Base-by-base conservation (phyloP, 257 asterid species). In the Gynochthodes officinalis region DNA sequence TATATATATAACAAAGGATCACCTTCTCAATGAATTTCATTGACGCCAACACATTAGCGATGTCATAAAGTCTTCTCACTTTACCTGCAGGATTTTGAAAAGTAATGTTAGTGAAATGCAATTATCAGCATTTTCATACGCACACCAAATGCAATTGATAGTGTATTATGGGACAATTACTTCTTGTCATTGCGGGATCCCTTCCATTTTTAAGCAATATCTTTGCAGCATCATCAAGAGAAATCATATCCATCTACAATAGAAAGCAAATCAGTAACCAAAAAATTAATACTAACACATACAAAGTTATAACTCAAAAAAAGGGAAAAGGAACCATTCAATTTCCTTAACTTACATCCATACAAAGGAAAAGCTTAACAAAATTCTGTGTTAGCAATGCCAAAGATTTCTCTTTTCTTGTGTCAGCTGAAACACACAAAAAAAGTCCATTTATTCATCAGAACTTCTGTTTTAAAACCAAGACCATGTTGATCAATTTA, bases 1-100 rank as follows among this genome's bases (percentile, higher is more conserved):
- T 46, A 46, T 46, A 5, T 15, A 46, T 46, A 46, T 46, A 11
- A 32, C 37, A 35, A 63, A 37, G 30, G 32, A 53, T 75, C 49
- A 91, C 97, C 98, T 94, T 95, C 79, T 92, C 98, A 5, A 95
- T 95, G 70, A 92, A 91, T 30, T 89, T 92, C 95, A 95, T 92
- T 35, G 99, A 92, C 55, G 98, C 90, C 79, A 95, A 84, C 60
- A 95, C 99, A 39, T 95, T 95, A 39, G 98, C 99, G 40, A 95
- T 95, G 73, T 95, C 99, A 55, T 95, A 95, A 25, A 95, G 78
- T 75, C 99, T 82, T 80, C 99, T 87, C 23, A 95, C 97, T 86
- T 95, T 95, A 52, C 96, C 99, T 95, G 94, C 90, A 84, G 40
- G 72, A 59, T 62, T 55, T 48, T 50, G 18, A 61, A 18, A 46